Base-by-base conservation (phyloP, 768 basidiomycete species). In the Russula emetica region DNA sequence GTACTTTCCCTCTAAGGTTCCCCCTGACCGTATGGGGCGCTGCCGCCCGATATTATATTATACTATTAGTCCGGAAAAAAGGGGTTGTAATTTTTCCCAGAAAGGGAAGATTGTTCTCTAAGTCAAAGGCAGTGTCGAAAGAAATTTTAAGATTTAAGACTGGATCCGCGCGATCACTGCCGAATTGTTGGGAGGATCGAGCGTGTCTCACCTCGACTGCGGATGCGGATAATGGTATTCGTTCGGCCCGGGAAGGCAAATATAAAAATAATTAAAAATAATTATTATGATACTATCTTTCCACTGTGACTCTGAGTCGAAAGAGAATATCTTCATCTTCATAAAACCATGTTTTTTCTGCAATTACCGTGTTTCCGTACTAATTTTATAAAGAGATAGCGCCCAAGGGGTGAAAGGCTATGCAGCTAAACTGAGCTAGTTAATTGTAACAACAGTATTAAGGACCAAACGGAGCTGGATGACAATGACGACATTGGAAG, bases 381-480 rank as follows among this genome's bases (percentile, higher is more conserved):
- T 52, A 55, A 55, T 60, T 54, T 55, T 55, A 55, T 32, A 22
- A 42, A 58, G 45, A 54, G 58, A 60, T 64, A 49, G 28, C 58
- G 26, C 26, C 16, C 30, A 36, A 34, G 45, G 45, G 52, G 22
- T 64, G 53, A 60, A 60, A 22, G 34, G 63, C 38, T 64, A 60
- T 64, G 52, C 36, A 24, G 45, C 32, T 60, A 47, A 34, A 45
- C 54, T 51, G 54, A 60, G 55, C 53, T 64, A 61, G 63, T 51
- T 60, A 60, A 56, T 64, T 64, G 63, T 50, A 61, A 64, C 63
- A 64, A 64, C 63, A 61, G 22, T 55, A 51, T 36, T 56, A 60
- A 22, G 24, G 36, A 64, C 58, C 54, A 55, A 60, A 64, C 38
- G 47, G 52, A 55, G 50, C 36, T 55, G 32, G 59, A 56, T 55